phyloP scores from a whole-genome alignment of 2,329 filamentous ascomycete genomes.

The Verruconis gallopava region DNA sequence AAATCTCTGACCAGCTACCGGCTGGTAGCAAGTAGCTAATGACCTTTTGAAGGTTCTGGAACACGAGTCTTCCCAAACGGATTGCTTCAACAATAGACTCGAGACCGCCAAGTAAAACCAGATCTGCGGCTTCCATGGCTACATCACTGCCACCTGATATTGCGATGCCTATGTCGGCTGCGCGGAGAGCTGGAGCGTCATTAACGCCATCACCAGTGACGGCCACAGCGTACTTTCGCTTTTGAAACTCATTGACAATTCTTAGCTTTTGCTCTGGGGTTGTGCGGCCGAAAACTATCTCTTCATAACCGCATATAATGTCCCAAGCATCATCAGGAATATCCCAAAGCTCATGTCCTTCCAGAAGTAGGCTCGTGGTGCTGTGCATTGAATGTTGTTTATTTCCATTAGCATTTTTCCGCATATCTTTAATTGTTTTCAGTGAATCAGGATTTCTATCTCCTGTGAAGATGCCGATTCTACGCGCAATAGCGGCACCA shows the following conservation, averaged over 20 bases:
- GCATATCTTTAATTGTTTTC: not conserved
- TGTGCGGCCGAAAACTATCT: constrained; percentile 9
- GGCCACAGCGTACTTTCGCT: constrained; percentile 20
- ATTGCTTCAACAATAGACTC: constrained; percentile 29
- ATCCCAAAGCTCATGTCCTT: constrained; percentile 31
- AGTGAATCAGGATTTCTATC: not conserved
- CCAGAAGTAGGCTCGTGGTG: not conserved
- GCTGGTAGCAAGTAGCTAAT: constrained; percentile 33
- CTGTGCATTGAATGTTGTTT: not conserved
- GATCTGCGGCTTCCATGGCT: constrained; percentile 28
- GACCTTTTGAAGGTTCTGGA: constrained; percentile 34
- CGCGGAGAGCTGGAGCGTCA: constrained; percentile 27
- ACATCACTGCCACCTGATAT: constrained; percentile 25
- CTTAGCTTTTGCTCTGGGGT: constrained; percentile 8
- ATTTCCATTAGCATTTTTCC: no score
- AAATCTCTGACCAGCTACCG: constrained; percentile 44
- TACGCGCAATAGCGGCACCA: constrained; percentile 27
- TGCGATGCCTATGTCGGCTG: constrained; percentile 27
- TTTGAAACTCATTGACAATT: constrained; percentile 5
- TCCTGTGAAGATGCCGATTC: constrained; percentile 25
- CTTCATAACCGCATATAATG: constrained; percentile 11
- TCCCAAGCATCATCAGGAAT: constrained; percentile 31
- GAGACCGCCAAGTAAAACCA: constrained; percentile 29
- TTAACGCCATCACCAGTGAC: constrained; percentile 32
- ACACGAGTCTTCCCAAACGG: constrained; percentile 27